Evolutionary conservation across 768 basidiomycete genomes (phyloP).

Genomic region (Xerocomus potaroensis): DNA sequence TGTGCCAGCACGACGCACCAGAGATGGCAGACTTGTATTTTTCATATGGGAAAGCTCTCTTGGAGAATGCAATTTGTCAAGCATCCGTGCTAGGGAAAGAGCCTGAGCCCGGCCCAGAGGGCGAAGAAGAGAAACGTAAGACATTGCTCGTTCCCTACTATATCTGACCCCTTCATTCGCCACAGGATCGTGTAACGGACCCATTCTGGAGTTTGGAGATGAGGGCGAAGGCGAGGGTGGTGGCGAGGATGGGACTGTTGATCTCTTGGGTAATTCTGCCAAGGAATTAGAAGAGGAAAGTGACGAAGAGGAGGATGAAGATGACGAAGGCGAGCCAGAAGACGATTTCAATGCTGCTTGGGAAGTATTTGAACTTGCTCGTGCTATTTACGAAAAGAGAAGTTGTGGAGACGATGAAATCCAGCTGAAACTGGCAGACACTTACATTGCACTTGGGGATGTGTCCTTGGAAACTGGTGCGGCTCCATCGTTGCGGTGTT

Average conservation of each 20-base stretch:
- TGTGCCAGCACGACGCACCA: constrained; percentile 74
- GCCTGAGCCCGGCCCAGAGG: constrained; percentile 44
- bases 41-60: constrained; percentile 86
- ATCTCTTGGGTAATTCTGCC: constrained; percentile 59
- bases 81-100: constrained; percentile 88
- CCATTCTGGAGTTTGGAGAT: constrained; percentile 80
- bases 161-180: constrained; percentile 10
- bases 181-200: constrained; percentile 42
- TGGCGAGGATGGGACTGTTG: constrained; percentile 53
- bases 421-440: constrained; percentile 84
- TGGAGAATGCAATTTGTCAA: constrained; percentile 88
- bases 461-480: constrained; percentile 95
- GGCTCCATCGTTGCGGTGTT: constrained; percentile 18
- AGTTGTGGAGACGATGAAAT: constrained; percentile 53
- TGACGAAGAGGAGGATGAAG: constrained; percentile 52
- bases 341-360: constrained; percentile 98
- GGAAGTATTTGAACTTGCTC: constrained; percentile 94
- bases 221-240: constrained; percentile 67
- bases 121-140: constrained; percentile 40
- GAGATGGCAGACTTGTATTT: constrained; percentile 87
- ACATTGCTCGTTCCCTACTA: neutral
- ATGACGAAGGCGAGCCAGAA: constrained; percentile 76
- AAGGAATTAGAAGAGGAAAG: constrained; percentile 49
- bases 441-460: constrained; percentile 87
- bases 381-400: constrained; percentile 77